A percentile compares a stretch with the other conserved stretches of the same genome.
Evolutionary conservation across 345 rosid genomes (phyloP).

Genomic region (Cardamine resedifolia): DNA sequence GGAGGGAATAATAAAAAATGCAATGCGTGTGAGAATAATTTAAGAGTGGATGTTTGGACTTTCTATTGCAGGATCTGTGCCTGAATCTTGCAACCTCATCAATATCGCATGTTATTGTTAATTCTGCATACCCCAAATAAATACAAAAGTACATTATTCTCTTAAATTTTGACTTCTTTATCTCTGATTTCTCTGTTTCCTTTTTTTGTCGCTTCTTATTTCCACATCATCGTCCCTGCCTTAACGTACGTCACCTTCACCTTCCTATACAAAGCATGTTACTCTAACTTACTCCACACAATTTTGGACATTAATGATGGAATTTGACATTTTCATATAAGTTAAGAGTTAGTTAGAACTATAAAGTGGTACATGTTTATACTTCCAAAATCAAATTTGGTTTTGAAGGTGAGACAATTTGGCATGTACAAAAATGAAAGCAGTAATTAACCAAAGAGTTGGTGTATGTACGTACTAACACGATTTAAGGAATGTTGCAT

Average conservation of each 20-base stretch:
- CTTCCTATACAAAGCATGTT: constrained; percentile 36
- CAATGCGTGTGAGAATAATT: constrained; percentile 40
- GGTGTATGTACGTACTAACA: constrained; percentile 15
- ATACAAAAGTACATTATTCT: constrained; percentile 33
- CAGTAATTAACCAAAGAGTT: constrained; percentile 26
- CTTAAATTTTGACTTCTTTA: constrained; percentile 33
- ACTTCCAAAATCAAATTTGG: constrained; percentile 18
- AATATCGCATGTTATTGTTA: constrained; percentile 30
- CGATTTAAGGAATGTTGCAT: constrained; percentile 25
- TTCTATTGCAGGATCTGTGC: constrained; percentile 48
- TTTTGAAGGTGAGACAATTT: constrained; percentile 27
- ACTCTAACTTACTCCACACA: constrained; percentile 26
- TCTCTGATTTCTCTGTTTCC: background rate
- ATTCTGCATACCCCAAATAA: constrained; percentile 25
- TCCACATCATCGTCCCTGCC: constrained; percentile 35
- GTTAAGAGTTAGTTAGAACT: constrained; percentile 37
- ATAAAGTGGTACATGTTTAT: constrained; percentile 27
- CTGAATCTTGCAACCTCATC: constrained; percentile 50
- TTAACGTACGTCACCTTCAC: constrained; percentile 31
- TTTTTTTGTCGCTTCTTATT: constrained; percentile 20
- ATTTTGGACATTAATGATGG: constrained; percentile 26
- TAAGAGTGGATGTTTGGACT: constrained; percentile 24
- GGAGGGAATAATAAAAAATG: constrained; percentile 6
- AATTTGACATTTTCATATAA: constrained; percentile 33
- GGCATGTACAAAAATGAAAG: constrained; percentile 22